A percentile compares a stretch with the other conserved stretches of the same genome.
Conservation (phyloP, 371 early-diverging fungal species). For the Batkoa obscura region DNA sequence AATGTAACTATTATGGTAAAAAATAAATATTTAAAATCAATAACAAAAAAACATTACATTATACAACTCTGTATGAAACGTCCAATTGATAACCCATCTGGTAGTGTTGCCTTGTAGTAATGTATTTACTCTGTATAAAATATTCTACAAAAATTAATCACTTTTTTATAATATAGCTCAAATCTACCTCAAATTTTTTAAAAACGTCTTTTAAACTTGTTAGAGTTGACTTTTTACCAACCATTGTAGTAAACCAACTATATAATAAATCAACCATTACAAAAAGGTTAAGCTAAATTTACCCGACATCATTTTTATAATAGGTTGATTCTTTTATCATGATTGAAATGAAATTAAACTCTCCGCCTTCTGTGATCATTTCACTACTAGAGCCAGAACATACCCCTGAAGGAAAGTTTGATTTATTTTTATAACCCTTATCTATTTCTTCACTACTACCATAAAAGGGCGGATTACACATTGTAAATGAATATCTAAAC, state of each 20-base stretch:
- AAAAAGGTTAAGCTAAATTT: neutral
- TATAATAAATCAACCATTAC: neutral
- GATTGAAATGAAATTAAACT: neutral
- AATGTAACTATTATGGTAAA: too few relatives aligned
- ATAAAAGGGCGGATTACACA: conserved; percentile 1
- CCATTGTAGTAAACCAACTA: neutral
- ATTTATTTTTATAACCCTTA: neutral
- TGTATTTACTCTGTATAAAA: neutral
- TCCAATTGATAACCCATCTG: neutral
- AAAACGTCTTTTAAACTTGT: neutral
- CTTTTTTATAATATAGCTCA: neutral
- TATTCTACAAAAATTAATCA: neutral
- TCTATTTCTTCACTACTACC: neutral
- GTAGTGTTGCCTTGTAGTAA: neutral
- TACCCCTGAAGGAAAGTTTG: neutral
- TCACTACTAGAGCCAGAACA: neutral
- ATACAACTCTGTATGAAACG: conserved; percentile 1
- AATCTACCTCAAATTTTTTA: neutral
- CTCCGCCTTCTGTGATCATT: neutral
- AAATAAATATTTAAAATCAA: neutral
- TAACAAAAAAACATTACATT: neutral
- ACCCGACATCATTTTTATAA: neutral
- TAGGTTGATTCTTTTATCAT: neutral
- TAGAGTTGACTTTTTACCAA: neutral
- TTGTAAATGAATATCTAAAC: neutral